Evolutionary conservation across 2,329 filamentous ascomycete genomes (phyloP).

Genomic region (Penicillium sp.): DNA sequence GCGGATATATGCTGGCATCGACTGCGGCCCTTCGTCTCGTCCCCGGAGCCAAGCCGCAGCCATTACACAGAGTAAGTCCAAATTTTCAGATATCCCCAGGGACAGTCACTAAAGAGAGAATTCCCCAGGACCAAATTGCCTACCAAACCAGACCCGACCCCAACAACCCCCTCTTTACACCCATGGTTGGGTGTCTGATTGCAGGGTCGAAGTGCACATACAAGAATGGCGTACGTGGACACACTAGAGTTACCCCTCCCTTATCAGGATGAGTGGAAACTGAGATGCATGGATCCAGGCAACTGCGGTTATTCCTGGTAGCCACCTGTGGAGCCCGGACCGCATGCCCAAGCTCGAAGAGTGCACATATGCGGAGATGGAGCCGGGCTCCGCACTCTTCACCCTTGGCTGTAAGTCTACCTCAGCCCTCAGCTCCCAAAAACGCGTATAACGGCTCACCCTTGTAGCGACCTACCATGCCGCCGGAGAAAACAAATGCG

Average conservation of each 20-base stretch:
- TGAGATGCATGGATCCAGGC: not conserved
- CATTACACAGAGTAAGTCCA: constrained; percentile 6
- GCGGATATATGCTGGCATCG: constrained; percentile 14
- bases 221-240: constrained; percentile 11
- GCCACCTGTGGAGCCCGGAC: constrained; percentile 10
- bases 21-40: constrained; percentile 10
- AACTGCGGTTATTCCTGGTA: constrained; percentile 11
- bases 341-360: constrained; percentile 12
- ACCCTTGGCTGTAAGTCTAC: constrained; percentile 9
- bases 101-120: not conserved
- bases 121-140: constrained; percentile 11
- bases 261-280: not conserved
- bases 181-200: constrained; percentile 14
- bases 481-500: constrained; percentile 13
- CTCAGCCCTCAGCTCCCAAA: not conserved
- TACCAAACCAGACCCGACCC: constrained; percentile 11
- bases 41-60: constrained; percentile 12
- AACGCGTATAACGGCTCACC: not conserved
- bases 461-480: constrained; percentile 12
- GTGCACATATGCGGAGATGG: constrained; percentile 16
- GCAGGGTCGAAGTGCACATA: constrained; percentile 8
- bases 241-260: not conserved
- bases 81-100: no score
- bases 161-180: constrained; percentile 11
- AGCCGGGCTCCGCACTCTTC: constrained; percentile 10